phyloP scores from a whole-genome alignment of 345 rosid species.

The Salix viminalis region DNA sequence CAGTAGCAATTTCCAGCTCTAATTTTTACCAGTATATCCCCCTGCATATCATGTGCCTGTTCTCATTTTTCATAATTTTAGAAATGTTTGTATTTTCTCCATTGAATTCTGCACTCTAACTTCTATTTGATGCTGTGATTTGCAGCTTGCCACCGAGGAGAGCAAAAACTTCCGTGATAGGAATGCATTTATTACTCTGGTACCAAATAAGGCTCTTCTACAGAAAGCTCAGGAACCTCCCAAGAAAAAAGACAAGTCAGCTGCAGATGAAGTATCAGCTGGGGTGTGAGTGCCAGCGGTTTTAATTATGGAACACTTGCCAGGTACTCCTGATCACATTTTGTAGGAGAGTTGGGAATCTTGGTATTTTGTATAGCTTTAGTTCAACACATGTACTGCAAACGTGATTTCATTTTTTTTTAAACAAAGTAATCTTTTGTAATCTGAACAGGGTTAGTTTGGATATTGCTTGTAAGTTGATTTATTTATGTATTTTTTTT shows the following conservation, averaged over 20 bases:
- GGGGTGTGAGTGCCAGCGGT: slow-evolving; percentile 34
- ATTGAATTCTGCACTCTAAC: not conserved
- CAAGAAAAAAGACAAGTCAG: slow-evolving; percentile 53
- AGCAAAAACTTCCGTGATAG: slow-evolving; percentile 72
- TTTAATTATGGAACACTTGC: slow-evolving; percentile 10
- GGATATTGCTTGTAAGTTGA: not conserved
- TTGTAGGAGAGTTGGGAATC: slow-evolving; percentile 3
- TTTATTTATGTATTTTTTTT: not conserved
- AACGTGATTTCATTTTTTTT: slow-evolving; percentile 3
- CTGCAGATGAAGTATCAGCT: slow-evolving; percentile 56
- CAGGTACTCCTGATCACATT: slow-evolving; percentile 13
- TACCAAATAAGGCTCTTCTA: slow-evolving; percentile 67
- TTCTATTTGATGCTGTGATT: slow-evolving; percentile 12
- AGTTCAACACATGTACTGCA: slow-evolving; percentile 5
- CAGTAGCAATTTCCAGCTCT: not conserved
- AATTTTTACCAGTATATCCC: not conserved
- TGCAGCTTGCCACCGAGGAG: slow-evolving; percentile 89
- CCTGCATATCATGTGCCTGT: not conserved
- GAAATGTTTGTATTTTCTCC: not conserved
- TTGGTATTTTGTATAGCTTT: slow-evolving; percentile 20
- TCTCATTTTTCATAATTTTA: not conserved
- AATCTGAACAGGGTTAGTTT: not conserved
- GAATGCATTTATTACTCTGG: slow-evolving; percentile 68
- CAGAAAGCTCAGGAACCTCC: slow-evolving; percentile 70
- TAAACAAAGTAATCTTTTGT: slow-evolving; percentile 11